Conservation (phyloP, 2,329 filamentous ascomycete species). For the Apiospora phragmitis region DNA sequence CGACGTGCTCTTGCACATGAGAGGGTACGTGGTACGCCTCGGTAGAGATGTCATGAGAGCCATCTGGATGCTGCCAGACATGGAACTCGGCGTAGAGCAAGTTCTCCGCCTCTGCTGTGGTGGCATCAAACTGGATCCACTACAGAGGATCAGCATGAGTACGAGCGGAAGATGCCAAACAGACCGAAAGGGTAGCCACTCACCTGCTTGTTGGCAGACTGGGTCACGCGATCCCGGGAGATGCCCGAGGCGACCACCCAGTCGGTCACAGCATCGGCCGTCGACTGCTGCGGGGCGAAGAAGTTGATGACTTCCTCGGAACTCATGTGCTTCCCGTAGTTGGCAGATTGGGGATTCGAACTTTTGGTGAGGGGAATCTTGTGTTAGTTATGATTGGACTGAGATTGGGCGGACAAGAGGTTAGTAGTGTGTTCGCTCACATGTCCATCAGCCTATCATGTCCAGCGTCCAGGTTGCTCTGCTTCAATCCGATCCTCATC, state of each 20-base stretch:
- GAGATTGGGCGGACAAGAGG: not conserved
- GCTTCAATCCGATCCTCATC: conserved; percentile 34
- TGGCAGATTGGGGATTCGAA: conserved; percentile 27
- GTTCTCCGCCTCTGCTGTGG: conserved; percentile 33
- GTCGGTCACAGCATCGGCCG: conserved; percentile 29
- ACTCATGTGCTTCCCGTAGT: conserved; percentile 41
- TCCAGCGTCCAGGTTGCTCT: conserved; percentile 30
- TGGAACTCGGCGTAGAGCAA: conserved; percentile 37
- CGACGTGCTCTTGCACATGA: conserved; percentile 25
- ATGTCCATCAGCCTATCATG: conserved; percentile 34
- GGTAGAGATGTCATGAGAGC: conserved; percentile 21
- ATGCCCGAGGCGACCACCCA: conserved; percentile 36
- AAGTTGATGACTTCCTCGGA: conserved; percentile 36
- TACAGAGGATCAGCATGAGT: conserved; percentile 16
- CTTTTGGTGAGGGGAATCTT: conserved; percentile 12
- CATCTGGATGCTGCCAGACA: conserved; percentile 32
- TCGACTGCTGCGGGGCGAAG: conserved; percentile 36
- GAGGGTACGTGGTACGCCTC: conserved; percentile 26
- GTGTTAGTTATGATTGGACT: not conserved
- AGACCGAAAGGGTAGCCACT: not conserved
- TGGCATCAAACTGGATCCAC: conserved; percentile 39
- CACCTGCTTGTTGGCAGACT: conserved; percentile 28
- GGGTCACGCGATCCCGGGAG: conserved; percentile 20
- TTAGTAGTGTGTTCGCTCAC: conserved; percentile 16
- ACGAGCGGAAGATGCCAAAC: too few relatives aligned